Evolutionary conservation across 2,329 filamentous ascomycete genomes (phyloP), one percentile per base, ranked within the genome.

Genomic region (Arthroderma sp.): DNA sequence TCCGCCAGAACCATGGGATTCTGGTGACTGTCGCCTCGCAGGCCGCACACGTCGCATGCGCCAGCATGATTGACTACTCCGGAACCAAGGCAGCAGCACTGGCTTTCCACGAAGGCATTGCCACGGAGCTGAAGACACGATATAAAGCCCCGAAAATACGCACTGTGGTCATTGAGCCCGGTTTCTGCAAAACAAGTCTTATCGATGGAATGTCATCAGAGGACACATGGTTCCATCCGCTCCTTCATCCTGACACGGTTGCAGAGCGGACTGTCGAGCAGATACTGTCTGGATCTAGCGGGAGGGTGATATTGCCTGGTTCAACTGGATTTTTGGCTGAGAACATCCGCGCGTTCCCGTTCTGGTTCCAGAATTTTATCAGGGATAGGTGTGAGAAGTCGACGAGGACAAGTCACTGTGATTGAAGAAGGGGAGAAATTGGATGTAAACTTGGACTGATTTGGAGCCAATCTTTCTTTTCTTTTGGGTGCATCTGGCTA

Each of bases 1-100:
- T 85, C 55, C 66, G 70, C 6, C 66, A 66, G 11, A 82, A 88
- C 71, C 85, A 89, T 71, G 86, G 86, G 59, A 86, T 86, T 77
- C 69, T 89, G 41, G 83, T 88, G 21, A 88, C 83, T 0, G 78
- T 89, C 21, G 81, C 86, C 13, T 83, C 79, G 1, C 75, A 81
- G 53, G 84, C 85, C 0, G 78, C 79, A 11, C 87, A 81, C 71
- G 63, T 82, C 6, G 74, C 79, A 1, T 77, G 81, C 0, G 81
- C 85, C 2, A 78, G 78, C 63, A 79, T 87, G 76, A 79, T 84
- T 38, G 84, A 88, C 70, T 89, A 89, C 70, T 75, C 77, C 1
- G 77, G 81, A 6, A 80, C 78, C 61, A 89, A 89, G 71, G 79
- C 84, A 1, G 84, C 82, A 0, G 79, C 83, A 1, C 67, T 86